These are phyloP conservation scores for Aspergillus pseudonomiae DNA, from an alignment of 2,329 filamentous ascomycete genomes.

Conservation along the genomic window DNA sequence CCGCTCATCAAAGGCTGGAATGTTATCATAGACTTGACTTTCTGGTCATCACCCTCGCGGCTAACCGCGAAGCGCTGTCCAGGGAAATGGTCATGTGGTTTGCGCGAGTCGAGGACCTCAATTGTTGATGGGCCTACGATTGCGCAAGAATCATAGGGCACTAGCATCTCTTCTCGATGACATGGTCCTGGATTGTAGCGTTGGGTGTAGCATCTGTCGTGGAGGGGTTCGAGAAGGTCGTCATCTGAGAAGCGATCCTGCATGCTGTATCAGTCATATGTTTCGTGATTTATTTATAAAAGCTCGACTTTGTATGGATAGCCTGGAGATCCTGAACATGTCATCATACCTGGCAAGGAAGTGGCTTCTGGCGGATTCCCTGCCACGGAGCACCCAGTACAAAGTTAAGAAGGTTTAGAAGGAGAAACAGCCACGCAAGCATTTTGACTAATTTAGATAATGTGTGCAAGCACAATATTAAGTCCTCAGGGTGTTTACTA, in stretches of 20 bases:
- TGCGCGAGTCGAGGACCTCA: background rate
- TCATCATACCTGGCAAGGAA: background rate
- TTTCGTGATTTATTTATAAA: background rate
- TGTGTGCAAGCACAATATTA: background rate
- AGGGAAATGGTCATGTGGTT: background rate
- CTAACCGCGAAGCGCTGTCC: background rate
- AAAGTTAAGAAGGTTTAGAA: background rate
- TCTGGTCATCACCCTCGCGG: background rate
- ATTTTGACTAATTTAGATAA: background rate
- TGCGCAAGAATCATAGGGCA: background rate
- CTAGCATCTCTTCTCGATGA: background rate
- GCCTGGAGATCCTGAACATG: background rate
- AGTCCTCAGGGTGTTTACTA: background rate
- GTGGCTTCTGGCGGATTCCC: background rate
- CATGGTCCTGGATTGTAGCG: background rate
- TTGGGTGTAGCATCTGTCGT: background rate
- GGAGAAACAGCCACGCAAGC: background rate
- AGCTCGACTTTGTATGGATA: background rate
- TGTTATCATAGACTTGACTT: background rate
- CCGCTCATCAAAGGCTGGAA: background rate
- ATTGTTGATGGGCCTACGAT: background rate
- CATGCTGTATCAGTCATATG: background rate
- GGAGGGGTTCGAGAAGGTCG: background rate
- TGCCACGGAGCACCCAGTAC: background rate
- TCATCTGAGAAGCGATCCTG: background rate